A percentile compares a stretch with the other conserved stretches of the same genome.
These are phyloP conservation scores for Cladophialophora yegresii DNA, from an alignment of 2,329 filamentous ascomycete species.

Conservation along the genomic window DNA sequence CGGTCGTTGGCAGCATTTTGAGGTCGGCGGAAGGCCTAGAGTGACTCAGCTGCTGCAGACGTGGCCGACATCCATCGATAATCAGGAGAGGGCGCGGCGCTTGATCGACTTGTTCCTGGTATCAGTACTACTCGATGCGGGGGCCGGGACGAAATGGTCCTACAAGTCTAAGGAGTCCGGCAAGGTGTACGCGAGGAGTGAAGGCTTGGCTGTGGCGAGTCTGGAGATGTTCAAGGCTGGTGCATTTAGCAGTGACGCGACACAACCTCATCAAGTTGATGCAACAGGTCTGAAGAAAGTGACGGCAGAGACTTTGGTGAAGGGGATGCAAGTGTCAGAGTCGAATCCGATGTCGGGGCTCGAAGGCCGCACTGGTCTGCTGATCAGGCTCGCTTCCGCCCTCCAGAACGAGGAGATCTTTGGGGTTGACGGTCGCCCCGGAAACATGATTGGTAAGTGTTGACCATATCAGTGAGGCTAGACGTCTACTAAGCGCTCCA, in stretches of 20 bases:
- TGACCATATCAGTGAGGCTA: too few species aligned
- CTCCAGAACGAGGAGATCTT: constrained; percentile 76
- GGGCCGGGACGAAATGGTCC: constrained; percentile 85
- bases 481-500: constrained; percentile 40
- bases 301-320: constrained; percentile 72
- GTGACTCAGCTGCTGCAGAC: constrained; percentile 49
- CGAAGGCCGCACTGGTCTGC: constrained; percentile 77
- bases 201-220: constrained; percentile 77
- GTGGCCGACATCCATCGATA: constrained; percentile 63
- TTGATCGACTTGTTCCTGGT: constrained; percentile 64
- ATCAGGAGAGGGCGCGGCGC: constrained; percentile 58
- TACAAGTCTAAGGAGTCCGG: constrained; percentile 92
- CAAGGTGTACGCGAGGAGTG: constrained; percentile 77
- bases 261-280: constrained; percentile 87
- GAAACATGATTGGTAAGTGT: constrained; percentile 83
- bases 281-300: constrained; percentile 73
- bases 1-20: constrained; percentile 65
- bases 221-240: constrained; percentile 94
- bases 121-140: constrained; percentile 65
- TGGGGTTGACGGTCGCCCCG: constrained; percentile 78
- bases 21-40: constrained; percentile 57
- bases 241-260: constrained; percentile 66
- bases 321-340: constrained; percentile 80
- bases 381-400: constrained; percentile 74
- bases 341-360: constrained; percentile 81